Percentiles rank a stretch among this genome's conserved stretches.
These are phyloP conservation scores for Thoreauomyces humboldtii DNA, from an alignment of 192 early-diverging fungal species.

Conservation along the genomic window DNA sequence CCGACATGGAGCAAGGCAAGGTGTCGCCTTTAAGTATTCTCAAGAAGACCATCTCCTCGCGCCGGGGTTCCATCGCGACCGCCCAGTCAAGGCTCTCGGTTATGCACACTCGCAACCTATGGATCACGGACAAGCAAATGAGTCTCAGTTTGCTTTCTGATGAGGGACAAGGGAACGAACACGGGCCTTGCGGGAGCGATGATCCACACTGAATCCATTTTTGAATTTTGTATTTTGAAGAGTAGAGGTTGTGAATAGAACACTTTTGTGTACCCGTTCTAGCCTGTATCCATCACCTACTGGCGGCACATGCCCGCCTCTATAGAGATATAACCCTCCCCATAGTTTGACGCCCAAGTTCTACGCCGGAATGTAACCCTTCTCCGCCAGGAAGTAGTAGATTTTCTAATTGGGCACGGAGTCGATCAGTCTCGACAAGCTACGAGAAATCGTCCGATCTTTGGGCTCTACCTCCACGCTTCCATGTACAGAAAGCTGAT, in stretches of 20 bases:
- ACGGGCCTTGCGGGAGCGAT: no score
- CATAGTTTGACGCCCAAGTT: no score
- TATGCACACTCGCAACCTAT: neutral
- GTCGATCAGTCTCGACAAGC: neutral
- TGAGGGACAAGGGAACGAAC: no score
- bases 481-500: constrained; percentile 69
- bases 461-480: constrained; percentile 51
- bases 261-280: no score
- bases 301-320: no score
- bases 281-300: no score
- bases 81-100: constrained; percentile 2
- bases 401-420: constrained; percentile 2
- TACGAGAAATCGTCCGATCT: neutral
- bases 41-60: neutral
- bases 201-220: no score
- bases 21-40: neutral
- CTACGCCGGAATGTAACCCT: no score
- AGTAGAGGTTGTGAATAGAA: no score
- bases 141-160: constrained; percentile 1
- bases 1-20: constrained; percentile 8
- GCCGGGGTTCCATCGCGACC: constrained; percentile 1
- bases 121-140: constrained; percentile 18
- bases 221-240: no score
- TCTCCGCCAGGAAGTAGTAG: constrained; percentile 5
- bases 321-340: no score